Evolutionary conservation across 495 filamentous ascomycete species (phyloP).

Genomic region (Baudoinia panamericana): DNA sequence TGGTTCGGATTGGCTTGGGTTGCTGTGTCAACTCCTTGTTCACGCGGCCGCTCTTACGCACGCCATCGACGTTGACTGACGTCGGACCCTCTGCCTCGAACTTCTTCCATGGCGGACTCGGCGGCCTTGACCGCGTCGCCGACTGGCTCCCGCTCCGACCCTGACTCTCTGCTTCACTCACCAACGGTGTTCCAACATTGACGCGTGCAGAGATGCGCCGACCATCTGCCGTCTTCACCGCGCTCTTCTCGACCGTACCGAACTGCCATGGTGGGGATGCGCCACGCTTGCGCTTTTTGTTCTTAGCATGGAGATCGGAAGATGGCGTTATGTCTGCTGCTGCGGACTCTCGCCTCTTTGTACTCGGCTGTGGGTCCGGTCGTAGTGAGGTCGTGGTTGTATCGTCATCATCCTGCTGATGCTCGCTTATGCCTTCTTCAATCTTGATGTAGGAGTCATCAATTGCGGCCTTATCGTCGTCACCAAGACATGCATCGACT

Average conservation of each 20-base stretch:
- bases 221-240: conserved; percentile 17
- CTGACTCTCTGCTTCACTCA: conserved; percentile 8
- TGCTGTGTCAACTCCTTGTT: conserved; percentile 33
- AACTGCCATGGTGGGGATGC: conserved; percentile 30
- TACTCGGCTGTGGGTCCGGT: conserved; percentile 10
- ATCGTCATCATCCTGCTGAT: background rate
- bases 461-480: background rate
- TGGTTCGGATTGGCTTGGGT: conserved; percentile 10
- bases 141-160: conserved; percentile 8
- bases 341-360: conserved; percentile 17
- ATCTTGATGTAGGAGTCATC: background rate
- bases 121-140: conserved; percentile 30
- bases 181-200: conserved; percentile 7
- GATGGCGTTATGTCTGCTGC: background rate
- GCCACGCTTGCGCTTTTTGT: conserved; percentile 61
- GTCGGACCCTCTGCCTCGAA: conserved; percentile 76
- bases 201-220: conserved; percentile 15
- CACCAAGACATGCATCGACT: too few relatives aligned
- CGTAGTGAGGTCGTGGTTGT: conserved; percentile 13
- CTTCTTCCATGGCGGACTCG: conserved; percentile 91
- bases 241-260: conserved; percentile 6
- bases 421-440: conserved; percentile 1
- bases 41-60: conserved; percentile 72
- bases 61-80: conserved; percentile 66
- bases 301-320: conserved; percentile 23